These are phyloP conservation scores for Flaveria robusta DNA, from an alignment of 129 eudicot species.

Conservation along the genomic window DNA sequence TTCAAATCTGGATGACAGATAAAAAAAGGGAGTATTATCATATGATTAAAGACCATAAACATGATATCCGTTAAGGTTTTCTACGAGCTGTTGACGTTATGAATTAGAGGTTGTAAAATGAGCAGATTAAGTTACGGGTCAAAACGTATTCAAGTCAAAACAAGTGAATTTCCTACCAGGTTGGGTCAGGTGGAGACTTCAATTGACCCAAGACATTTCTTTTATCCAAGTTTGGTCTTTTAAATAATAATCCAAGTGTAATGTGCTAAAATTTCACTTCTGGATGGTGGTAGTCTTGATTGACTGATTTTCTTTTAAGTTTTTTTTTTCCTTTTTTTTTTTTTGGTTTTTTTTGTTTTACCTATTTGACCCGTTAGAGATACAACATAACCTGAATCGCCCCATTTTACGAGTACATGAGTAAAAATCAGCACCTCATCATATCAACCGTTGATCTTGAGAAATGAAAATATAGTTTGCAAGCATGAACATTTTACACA, in stretches of 20 bases:
- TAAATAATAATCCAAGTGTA: background rate
- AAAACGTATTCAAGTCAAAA: background rate
- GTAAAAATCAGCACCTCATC: background rate
- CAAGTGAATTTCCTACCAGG: background rate
- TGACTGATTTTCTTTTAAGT: background rate
- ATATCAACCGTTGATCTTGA: conserved; percentile 1
- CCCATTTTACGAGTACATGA: background rate
- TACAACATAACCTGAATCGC: background rate
- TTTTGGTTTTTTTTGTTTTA: background rate
- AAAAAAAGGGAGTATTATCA: background rate
- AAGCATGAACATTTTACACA: background rate
- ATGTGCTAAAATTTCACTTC: background rate
- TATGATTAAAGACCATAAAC: too few relatives aligned
- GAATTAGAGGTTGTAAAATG: background rate
- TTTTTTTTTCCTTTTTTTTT: background rate
- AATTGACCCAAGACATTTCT: background rate
- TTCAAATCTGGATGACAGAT: conserved; percentile 44
- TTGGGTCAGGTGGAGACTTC: background rate
- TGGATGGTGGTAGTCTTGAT: background rate
- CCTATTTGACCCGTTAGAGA: background rate
- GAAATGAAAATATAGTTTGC: background rate
- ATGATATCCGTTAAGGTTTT: too few relatives aligned
- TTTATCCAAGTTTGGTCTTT: background rate
- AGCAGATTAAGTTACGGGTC: background rate
- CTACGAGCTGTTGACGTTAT: too few relatives aligned